These are phyloP conservation scores for Apophysomyces variabilis DNA, from an alignment of 371 early-diverging fungal genomes.

Conservation along the genomic window DNA sequence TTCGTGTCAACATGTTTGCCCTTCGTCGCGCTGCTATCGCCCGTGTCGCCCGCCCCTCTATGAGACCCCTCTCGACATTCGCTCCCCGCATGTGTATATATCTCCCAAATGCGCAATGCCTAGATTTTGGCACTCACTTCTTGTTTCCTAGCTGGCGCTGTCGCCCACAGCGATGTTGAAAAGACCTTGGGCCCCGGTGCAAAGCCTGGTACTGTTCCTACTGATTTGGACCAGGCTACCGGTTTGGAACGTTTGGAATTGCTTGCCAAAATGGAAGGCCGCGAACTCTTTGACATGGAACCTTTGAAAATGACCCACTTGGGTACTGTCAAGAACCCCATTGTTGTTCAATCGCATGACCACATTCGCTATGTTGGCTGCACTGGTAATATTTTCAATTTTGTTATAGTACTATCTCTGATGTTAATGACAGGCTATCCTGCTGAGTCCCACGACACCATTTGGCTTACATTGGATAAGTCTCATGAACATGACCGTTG, in stretches of 20 bases:
- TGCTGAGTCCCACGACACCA: slow-evolving; percentile 85
- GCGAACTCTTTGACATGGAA: slow-evolving; percentile 84
- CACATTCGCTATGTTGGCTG: slow-evolving; percentile 87
- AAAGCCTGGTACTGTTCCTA: slow-evolving; percentile 76
- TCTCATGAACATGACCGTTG: slow-evolving; percentile 89
- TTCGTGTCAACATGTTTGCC: slow-evolving; percentile 26
- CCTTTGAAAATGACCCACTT: slow-evolving; percentile 73
- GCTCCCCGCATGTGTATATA: slow-evolving; percentile 36
- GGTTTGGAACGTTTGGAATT: slow-evolving; percentile 90
- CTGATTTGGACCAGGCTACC: slow-evolving; percentile 87
- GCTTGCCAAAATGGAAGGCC: slow-evolving; percentile 79
- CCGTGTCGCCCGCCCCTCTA: slow-evolving; percentile 19
- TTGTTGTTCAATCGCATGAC: slow-evolving; percentile 81
- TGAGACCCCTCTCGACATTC: slow-evolving; percentile 34
- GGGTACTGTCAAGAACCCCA: slow-evolving; percentile 85
- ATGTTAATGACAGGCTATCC: slow-evolving; percentile 71
- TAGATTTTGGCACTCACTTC: slow-evolving; percentile 8
- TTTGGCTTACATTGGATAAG: slow-evolving; percentile 83
- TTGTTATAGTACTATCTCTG: neutral
- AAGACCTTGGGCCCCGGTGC: slow-evolving; percentile 47
- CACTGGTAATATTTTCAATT: slow-evolving; percentile 64
- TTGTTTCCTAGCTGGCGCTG: slow-evolving; percentile 31
- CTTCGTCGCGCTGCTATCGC: slow-evolving; percentile 42
- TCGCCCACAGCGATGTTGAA: slow-evolving; percentile 28
- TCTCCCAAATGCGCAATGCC: neutral